Percentiles rank a stretch among this genome's conserved stretches.
Evolutionary conservation across 2,329 filamentous ascomycete genomes (phyloP).

Genomic region (Colletotrichum costaricense): DNA sequence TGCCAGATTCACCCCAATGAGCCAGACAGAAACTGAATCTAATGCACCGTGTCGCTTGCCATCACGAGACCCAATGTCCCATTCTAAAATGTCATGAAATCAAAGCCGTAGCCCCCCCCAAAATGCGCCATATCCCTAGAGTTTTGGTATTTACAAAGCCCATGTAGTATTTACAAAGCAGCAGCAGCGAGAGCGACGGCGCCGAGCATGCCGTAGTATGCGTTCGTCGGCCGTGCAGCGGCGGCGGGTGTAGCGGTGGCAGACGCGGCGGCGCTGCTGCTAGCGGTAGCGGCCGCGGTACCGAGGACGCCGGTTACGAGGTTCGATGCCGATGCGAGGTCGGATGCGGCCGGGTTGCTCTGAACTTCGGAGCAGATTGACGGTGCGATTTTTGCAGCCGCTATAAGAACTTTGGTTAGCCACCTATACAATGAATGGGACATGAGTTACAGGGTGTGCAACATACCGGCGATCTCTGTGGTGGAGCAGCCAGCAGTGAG

Average conservation of each 20-base stretch:
- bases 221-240: neutral
- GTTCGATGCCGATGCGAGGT: constrained; percentile 33
- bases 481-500: constrained; percentile 21
- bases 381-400: constrained; percentile 30
- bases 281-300: constrained; percentile 18
- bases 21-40: neutral
- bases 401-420: constrained; percentile 8
- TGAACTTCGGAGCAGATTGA: constrained; percentile 27
- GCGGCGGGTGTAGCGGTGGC: neutral
- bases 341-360: constrained; percentile 25
- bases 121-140: neutral
- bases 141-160: neutral
- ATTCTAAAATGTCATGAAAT: neutral
- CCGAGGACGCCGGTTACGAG: constrained; percentile 28
- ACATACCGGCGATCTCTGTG: constrained; percentile 26
- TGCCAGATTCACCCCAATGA: neutral
- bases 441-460: too few relatives aligned
- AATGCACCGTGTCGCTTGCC: neutral
- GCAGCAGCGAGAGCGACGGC: constrained; percentile 8
- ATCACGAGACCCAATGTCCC: neutral
- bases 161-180: neutral
- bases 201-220: constrained; percentile 20
- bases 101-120: neutral
- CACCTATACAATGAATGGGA: neutral
- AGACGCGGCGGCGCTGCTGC: neutral